Conservation (phyloP, 306 rosid genomes). For the Heteromeles arbutifolia region DNA sequence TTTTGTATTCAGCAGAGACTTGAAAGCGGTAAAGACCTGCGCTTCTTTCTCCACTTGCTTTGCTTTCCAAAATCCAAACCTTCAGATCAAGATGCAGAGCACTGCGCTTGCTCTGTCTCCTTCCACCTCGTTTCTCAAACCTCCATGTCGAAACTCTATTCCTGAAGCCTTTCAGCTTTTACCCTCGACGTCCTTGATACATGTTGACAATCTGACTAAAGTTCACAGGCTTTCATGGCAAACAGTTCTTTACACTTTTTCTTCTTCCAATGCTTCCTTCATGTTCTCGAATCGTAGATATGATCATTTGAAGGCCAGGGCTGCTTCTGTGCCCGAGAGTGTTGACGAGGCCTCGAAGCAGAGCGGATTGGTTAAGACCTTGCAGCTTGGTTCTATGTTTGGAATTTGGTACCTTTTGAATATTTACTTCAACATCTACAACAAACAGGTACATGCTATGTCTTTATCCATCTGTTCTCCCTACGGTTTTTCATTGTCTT, state of each 20-base stretch:
- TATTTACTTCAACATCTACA: constrained; percentile 66
- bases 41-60: neutral
- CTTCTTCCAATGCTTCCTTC: constrained; percentile 16
- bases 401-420: constrained; percentile 69
- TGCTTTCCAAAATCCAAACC: neutral
- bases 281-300: constrained; percentile 18
- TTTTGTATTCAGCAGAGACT: constrained; percentile 13
- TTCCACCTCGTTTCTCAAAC: constrained; percentile 16
- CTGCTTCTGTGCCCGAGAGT: constrained; percentile 33
- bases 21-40: neutral
- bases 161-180: neutral
- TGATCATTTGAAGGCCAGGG: constrained; percentile 26
- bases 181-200: neutral
- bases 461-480: neutral
- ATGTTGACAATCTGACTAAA: neutral
- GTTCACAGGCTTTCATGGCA: constrained; percentile 8
- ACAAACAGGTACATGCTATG: constrained; percentile 50
- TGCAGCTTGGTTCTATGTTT: constrained; percentile 60
- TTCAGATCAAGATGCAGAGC: constrained; percentile 24
- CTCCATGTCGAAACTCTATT: constrained; percentile 5
- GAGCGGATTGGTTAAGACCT: constrained; percentile 15
- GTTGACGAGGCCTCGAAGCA: constrained; percentile 25
- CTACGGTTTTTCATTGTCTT: neutral
- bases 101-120: constrained; percentile 20
- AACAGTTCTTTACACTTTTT: constrained; percentile 6